Evolutionary conservation across 2,329 filamentous ascomycete species (phyloP), one percentile per base, ranked within the genome.

Genomic region (Arthrobotrys pseudoclavata): DNA sequence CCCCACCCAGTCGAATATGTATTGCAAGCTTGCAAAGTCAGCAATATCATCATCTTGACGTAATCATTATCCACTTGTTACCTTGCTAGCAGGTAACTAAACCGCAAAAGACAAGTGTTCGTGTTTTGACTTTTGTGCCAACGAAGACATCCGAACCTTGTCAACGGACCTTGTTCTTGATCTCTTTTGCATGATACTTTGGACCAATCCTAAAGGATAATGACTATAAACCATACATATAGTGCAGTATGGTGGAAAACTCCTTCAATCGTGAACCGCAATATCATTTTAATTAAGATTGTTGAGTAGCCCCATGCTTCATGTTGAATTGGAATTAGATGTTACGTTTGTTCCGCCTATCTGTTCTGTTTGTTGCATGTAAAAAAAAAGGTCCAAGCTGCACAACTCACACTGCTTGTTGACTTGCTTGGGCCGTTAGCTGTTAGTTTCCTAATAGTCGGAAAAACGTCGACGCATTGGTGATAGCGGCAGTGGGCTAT

Each of bases 31-130:
- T 31, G 29, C 29, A 31, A 31, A 26, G n/a, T 48, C 53, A 42
- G 55, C 55, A 60, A 67, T 48, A 66, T 55, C 61, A 42, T 52
- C 69, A 62, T 47, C 64, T 53, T 45, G 60, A 67, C 61, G 61
- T 77, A 71, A 77, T 68, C 45, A 45, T 67, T 62, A 55, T 62
- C 67, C 67, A 76, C 64, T n/a, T 45, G 45, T 47, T 63, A 24
- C 45, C 31, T 45, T 24, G 37, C 24, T 42, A 42, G 67, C 4
- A 26, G 13, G 40, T 63, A 52, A 52, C 72, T 76, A 76, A 48
- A 31, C 69, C 66, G 18, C 52, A 76, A 76, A 52, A 70, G 72
- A 76, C 66, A 76, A 68, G 72, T 76, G 72, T 66, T 76, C 66
- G 60, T 70, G 72, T 76, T n/a, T 76, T 76, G 72, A 63, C 63